Percentiles rank a stretch among this genome's conserved stretches.
Conservation (phyloP, 495 filamentous ascomycete species). For the Astrothelium subdiscretum region DNA sequence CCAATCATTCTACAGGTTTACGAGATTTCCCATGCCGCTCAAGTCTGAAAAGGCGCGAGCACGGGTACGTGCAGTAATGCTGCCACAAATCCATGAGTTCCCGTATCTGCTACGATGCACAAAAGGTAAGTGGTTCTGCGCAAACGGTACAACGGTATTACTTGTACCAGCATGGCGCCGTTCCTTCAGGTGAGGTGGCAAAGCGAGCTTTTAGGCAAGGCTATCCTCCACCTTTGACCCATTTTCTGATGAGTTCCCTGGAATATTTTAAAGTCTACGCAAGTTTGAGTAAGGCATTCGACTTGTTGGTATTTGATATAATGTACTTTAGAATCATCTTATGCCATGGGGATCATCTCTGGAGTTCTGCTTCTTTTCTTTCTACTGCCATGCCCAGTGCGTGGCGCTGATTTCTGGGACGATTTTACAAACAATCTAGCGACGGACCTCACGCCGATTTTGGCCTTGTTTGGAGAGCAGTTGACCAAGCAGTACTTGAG, state of each 20-base stretch:
- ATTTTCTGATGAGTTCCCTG: not conserved
- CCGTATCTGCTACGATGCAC: too few relatives aligned
- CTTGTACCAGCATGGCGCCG: not conserved
- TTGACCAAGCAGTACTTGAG: constrained; percentile 49
- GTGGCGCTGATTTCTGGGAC: not conserved
- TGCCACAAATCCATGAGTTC: too few relatives aligned
- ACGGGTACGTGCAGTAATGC: too few relatives aligned
- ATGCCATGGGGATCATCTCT: not conserved
- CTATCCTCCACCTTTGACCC: too few relatives aligned
- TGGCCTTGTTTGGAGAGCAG: constrained; percentile 42
- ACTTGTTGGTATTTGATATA: too few relatives aligned
- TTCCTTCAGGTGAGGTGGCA: not conserved
- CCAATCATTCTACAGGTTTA: too few relatives aligned
- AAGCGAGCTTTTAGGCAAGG: not conserved
- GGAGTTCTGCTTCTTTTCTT: not conserved
- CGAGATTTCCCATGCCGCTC: too few relatives aligned
- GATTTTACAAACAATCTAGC: constrained; percentile 11
- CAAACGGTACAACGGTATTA: too few relatives aligned
- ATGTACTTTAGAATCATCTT: not conserved
- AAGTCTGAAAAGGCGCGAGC: too few relatives aligned
- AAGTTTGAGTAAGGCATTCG: too few relatives aligned
- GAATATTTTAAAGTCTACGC: not conserved
- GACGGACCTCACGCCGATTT: constrained; percentile 38
- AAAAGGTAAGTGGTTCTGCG: too few relatives aligned
- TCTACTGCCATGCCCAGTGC: not conserved